Evolutionary conservation across 2,329 filamentous ascomycete genomes (phyloP).

Genomic region (Trichoderma sp.): DNA sequence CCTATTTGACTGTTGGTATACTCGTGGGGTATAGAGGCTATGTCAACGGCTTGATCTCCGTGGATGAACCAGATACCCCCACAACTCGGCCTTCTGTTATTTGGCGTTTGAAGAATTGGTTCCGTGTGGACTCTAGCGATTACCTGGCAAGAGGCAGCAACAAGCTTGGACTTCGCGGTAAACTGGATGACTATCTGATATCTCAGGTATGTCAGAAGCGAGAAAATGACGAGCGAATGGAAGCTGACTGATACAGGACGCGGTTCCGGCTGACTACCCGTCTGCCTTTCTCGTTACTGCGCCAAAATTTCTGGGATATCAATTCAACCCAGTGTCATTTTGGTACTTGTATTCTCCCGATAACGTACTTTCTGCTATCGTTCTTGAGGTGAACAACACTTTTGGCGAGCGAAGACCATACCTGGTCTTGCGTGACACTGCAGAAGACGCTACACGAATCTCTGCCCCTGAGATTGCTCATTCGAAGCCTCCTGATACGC

Average conservation of each 20-base stretch:
- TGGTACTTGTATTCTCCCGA: conserved; percentile 72
- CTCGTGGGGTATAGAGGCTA: conserved; percentile 64
- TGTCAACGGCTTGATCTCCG: conserved; percentile 58
- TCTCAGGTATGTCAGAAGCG: conserved; percentile 50
- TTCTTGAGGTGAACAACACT: conserved; percentile 76
- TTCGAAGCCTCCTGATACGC: conserved; percentile 5
- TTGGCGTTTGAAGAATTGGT: conserved; percentile 49
- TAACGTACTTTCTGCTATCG: conserved; percentile 61
- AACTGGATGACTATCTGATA: conserved; percentile 61
- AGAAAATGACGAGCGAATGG: neutral
- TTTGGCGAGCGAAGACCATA: conserved; percentile 65
- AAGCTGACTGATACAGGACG: conserved; percentile 46
- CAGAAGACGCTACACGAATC: conserved; percentile 29
- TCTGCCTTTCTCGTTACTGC: conserved; percentile 72
- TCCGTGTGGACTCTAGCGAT: conserved; percentile 59
- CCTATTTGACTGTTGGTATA: conserved; percentile 69
- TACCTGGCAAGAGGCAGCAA: conserved; percentile 60
- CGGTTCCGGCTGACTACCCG: conserved; percentile 62
- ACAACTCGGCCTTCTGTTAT: conserved; percentile 35
- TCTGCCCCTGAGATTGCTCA: neutral
- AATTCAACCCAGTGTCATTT: conserved; percentile 76
- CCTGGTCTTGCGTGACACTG: conserved; percentile 34
- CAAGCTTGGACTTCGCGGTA: conserved; percentile 59
- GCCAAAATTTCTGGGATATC: conserved; percentile 67
- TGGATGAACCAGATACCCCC: conserved; percentile 32